Evolutionary conservation across 169 alveolate genomes (phyloP), one percentile per base, ranked within the genome.

Genomic region (Plasmodium vinckei): DNA sequence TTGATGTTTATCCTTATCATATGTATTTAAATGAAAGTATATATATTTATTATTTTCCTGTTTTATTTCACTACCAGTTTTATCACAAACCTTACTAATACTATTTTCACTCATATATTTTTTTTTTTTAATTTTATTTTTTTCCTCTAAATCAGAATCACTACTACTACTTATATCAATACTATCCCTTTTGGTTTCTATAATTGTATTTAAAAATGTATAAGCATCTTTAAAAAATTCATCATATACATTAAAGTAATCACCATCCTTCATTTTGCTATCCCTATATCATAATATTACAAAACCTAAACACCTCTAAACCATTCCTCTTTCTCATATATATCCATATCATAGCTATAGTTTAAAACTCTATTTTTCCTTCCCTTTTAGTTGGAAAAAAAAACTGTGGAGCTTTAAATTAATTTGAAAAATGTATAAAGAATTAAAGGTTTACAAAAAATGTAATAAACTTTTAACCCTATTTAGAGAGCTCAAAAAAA

Each of bases 181-280:
- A 9, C 27, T n/a, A 49, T 72, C 64, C 46, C 42, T 70, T 53
- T 86, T 86, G 2, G 87, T 71, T 72, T 86, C 91, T 21, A 57
- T 47, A 27, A 47, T 54, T 42, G 87, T 61, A 53, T 86, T 86
- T 44, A 86, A 64, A 70, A 86, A 86, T 25, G 17, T 53, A 19
- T 86, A 69, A 6, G 91, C 91, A 70, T 86, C 91, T 70, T 86
- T 70, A 64, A 86, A 86, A 72, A 70, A 86, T 7, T 86, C 75
- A 33, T 68, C 87, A 53, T 86, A 86, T 5, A 86, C 12, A 27
- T 47, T 19, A 53, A 86, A 86, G 9, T 59, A 86, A 9, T 47
- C 65, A 0, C 39, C 12, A 17, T 63, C 57, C 10, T 86, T 71
- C 91, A 86, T 86, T 86, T 68, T 64, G 13, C 15, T 19, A 9